Percentiles rank a stretch among this genome's conserved stretches.
These are phyloP conservation scores for Botrytis aclada DNA, from an alignment of 2,329 filamentous ascomycete genomes.

Conservation along the genomic window DNA sequence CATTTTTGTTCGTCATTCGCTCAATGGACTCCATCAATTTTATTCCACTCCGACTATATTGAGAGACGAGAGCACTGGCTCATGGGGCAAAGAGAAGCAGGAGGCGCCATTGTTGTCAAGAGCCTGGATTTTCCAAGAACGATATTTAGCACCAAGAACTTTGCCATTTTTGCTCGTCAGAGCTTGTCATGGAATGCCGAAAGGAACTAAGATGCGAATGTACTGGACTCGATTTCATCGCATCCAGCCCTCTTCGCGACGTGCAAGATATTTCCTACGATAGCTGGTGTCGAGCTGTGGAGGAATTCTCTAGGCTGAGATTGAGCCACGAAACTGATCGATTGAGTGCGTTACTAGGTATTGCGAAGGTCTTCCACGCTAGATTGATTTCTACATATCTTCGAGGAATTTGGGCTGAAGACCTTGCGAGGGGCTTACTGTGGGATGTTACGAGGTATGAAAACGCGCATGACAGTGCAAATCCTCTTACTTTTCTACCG, in stretches of 20 bases:
- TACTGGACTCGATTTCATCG: background rate
- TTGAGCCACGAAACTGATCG: background rate
- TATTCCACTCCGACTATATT: background rate
- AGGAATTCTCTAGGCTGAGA: background rate
- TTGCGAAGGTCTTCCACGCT: background rate
- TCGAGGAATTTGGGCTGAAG: background rate
- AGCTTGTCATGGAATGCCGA: background rate
- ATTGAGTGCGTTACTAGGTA: background rate
- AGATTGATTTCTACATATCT: background rate
- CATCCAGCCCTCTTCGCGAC: background rate
- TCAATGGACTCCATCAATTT: background rate
- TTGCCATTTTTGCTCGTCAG: background rate
- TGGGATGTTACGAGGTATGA: background rate
- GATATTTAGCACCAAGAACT: background rate
- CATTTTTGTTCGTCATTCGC: background rate
- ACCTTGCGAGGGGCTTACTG: background rate
- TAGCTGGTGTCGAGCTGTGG: background rate
- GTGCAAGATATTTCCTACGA: background rate
- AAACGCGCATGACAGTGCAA: background rate
- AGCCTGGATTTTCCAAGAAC: conserved; percentile 9
- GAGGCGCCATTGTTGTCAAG: background rate
- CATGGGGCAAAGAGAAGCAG: background rate
- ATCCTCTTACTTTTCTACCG: too few relatives aligned
- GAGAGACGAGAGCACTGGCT: background rate
- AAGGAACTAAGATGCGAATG: conserved; percentile 1